These are phyloP conservation scores for Russula compacta DNA, from an alignment of 768 basidiomycete genomes.

Conservation along the genomic window DNA sequence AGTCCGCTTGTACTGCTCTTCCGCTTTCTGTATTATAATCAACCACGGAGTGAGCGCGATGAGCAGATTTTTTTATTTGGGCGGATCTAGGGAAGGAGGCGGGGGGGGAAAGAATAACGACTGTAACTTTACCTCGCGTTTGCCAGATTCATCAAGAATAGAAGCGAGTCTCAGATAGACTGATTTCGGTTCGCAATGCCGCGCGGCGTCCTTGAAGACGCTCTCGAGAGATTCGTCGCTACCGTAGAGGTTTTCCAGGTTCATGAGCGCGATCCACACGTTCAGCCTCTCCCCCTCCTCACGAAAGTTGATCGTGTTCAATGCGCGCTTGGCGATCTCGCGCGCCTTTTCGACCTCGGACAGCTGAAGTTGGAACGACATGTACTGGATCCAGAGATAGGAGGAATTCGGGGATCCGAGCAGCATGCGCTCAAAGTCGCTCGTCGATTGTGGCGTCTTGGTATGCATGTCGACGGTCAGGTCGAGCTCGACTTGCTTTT, in stretches of 20 bases:
- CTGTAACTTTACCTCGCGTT: slow-evolving; percentile 49
- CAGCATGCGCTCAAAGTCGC: slow-evolving; percentile 90
- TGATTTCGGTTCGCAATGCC: slow-evolving; percentile 88
- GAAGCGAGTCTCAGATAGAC: slow-evolving; percentile 76
- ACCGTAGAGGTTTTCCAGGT: slow-evolving; percentile 90
- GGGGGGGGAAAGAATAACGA: neutral
- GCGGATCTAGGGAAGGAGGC: neutral
- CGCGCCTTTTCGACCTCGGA: slow-evolving; percentile 94
- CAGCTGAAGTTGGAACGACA: slow-evolving; percentile 97
- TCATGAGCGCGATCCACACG: slow-evolving; percentile 94
- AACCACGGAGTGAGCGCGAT: neutral
- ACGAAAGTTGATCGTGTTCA: slow-evolving; percentile 84
- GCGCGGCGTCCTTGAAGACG: slow-evolving; percentile 85
- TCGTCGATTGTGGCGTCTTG: slow-evolving; percentile 79
- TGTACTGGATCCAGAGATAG: slow-evolving; percentile 97
- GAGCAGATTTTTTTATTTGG: neutral
- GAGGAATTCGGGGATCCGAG: slow-evolving; percentile 95
- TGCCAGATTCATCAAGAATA: slow-evolving; percentile 78
- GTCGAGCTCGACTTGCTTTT: slow-evolving; percentile 68
- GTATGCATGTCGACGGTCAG: slow-evolving; percentile 83
- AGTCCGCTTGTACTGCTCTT: slow-evolving; percentile 80
- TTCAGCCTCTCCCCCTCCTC: slow-evolving; percentile 96
- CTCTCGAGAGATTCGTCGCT: slow-evolving; percentile 68
- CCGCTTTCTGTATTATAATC: slow-evolving; percentile 57
- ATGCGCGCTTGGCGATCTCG: slow-evolving; percentile 74